phyloP scores from a whole-genome alignment of 768 basidiomycete genomes.

The Tremella yokohamensis region DNA sequence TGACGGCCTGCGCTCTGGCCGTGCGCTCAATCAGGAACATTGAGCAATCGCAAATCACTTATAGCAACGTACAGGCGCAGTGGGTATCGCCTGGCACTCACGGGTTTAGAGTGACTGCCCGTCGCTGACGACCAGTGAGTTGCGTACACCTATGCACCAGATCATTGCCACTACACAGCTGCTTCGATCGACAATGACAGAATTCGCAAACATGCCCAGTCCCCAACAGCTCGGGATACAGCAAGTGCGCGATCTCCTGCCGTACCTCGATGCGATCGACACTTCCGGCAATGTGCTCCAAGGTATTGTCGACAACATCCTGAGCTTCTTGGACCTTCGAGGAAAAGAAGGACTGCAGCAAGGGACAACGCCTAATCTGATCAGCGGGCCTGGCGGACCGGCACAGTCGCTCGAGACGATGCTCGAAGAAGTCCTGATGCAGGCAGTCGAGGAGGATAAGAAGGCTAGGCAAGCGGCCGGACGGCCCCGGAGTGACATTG shows the following conservation, averaged over 20 bases:
- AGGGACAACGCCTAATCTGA: slow-evolving; percentile 3
- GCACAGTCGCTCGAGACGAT: slow-evolving; percentile 34
- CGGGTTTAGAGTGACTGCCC: too few species aligned
- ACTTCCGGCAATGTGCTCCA: slow-evolving; percentile 40
- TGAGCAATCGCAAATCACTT: slow-evolving; percentile 44
- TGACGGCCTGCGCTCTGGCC: slow-evolving; percentile 34
- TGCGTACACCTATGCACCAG: slow-evolving; percentile 47
- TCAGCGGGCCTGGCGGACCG: slow-evolving; percentile 12
- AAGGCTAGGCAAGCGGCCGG: slow-evolving; percentile 23
- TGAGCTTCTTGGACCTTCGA: slow-evolving; percentile 42
- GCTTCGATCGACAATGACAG: slow-evolving; percentile 36
- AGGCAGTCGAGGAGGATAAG: slow-evolving; percentile 33
- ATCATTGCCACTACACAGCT: slow-evolving; percentile 43
- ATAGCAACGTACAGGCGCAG: slow-evolving; percentile 47
- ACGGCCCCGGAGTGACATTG: slow-evolving; percentile 25
- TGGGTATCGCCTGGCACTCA: slow-evolving; percentile 14
- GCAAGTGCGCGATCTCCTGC: slow-evolving; percentile 38
- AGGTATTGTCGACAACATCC: slow-evolving; percentile 46
- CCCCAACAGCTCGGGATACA: too few species aligned
- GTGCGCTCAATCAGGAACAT: slow-evolving; percentile 35
- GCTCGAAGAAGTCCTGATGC: slow-evolving; percentile 37
- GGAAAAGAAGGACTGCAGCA: slow-evolving; percentile 18
- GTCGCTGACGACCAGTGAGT: slow-evolving; percentile 28
- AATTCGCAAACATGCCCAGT: slow-evolving; percentile 23
- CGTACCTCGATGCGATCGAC: slow-evolving; percentile 45